Evolutionary conservation across 2,329 filamentous ascomycete species (phyloP).

Genomic region (Talaromyces sp.): DNA sequence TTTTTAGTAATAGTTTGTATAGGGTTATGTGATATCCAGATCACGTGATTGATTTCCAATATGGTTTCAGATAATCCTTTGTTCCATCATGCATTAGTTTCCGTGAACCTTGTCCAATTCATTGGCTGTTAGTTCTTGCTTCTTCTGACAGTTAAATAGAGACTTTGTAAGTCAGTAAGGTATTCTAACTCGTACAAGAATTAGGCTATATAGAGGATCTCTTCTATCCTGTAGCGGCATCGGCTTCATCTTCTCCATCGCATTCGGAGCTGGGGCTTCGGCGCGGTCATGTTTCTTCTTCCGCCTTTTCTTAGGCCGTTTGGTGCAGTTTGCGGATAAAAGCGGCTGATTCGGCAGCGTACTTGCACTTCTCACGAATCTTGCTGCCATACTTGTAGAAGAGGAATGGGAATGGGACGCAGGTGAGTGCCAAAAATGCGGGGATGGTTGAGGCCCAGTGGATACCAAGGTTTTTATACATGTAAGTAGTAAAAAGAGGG

Average conservation of each 20-base stretch:
- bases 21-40: no score
- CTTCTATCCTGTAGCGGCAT: no score
- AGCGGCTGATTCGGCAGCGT: slow-evolving; percentile 35
- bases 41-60: no score
- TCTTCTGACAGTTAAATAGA: no score
- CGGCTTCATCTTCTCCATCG: slow-evolving; percentile 22
- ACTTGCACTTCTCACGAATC: slow-evolving; percentile 43
- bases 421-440: slow-evolving; percentile 45
- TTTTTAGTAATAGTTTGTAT: no score
- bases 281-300: slow-evolving; percentile 30
- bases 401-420: slow-evolving; percentile 44
- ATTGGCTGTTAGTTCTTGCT: no score
- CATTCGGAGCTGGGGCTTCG: slow-evolving; percentile 31
- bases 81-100: no score
- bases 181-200: no score
- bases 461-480: slow-evolving; percentile 46
- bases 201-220: no score
- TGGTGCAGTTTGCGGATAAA: slow-evolving; percentile 37
- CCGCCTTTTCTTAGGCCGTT: slow-evolving; percentile 16
- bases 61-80: no score
- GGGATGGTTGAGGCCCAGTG: slow-evolving; percentile 48
- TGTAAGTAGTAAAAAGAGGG: slow-evolving; percentile 46
- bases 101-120: no score
- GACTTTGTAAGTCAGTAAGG: no score
- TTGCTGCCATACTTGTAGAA: slow-evolving; percentile 42